Base-by-base conservation (phyloP, 2,329 filamentous ascomycete species). In the Ilyonectria sp. region DNA sequence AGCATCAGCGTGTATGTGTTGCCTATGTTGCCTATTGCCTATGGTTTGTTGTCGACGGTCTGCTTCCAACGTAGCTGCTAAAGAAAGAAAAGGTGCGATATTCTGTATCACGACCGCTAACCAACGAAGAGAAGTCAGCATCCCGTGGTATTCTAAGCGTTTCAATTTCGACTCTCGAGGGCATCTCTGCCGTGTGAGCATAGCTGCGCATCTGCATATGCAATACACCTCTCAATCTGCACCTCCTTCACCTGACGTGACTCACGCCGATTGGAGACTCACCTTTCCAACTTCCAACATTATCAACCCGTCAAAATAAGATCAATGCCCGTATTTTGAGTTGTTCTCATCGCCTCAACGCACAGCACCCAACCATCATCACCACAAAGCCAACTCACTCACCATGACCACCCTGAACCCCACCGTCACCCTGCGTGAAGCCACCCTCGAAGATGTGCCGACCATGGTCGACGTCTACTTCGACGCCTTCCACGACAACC, bases 401-500 rank as follows among this genome's bases (percentile, higher is more conserved):
- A 56, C 35, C 40, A 75, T 75, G 74, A 26, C 70, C 31, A n/a
- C 35, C 26, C 13, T 10, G n/a, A 59, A 49, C 31, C 49, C 60
- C 11, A 13, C 44, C 31, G 13, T 62, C 40, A 63, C 40, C 2
- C 23, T 86, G 63, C 83, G 84, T 33, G 77, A 78, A 37, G 85
- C 82, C 47, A 81, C 75, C 1, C 65, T 75, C 2, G 58, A 69
- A 6, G 81, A 83, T 67, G 68, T 79, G 37, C 69, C 76, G 6
- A 63, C 62, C n/a, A 74, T 83, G 65, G 60, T 78, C 35, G 61
- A 69, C 11, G 73, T 80, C 67, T 70, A 75, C 58, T 70, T 75
- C 56, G 72, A 75, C 29, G 77, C 79, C 50, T 83, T 82, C 54
- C 66, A 69, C 4, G 50, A 68, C 60, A 62, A 75, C 74, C 55